Evolutionary conservation across 2,329 filamentous ascomycete species (phyloP), one percentile per base, ranked within the genome.

Genomic region (Botrytis byssoidea): DNA sequence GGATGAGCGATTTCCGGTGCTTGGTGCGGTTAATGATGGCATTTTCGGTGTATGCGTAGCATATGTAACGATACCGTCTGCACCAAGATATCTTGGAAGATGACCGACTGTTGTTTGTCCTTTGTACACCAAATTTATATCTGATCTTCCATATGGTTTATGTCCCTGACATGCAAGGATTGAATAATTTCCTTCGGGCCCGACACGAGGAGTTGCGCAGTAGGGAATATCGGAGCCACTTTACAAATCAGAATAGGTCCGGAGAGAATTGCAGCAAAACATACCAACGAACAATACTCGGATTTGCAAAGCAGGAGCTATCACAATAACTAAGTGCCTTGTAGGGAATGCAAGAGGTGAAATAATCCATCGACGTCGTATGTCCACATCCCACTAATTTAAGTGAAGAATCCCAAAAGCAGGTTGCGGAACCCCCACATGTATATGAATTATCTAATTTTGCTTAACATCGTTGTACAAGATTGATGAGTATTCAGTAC

Each of bases 341-440:
- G 44, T 72, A 76, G n/a, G 73, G 74, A 51, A 75, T 65, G n/a
- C 75, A 74, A 25, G 75, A 73, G 42, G 74, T 74, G 51, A 69
- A 72, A 70, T 74, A 76, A 51, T 76, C 29, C 16, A 76, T 73
- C 6, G 74, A 75, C 5, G 69, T 73, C 12, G 73, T 25, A 44
- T 74, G 61, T 37, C 74, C 75, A n/a, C 74, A 75, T 25, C 75
- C 74, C 16, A 76, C 73, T 20, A 74, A 63, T 37, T 65, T 65
- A 3, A 75, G 71, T 25, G 66, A 32, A 29, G 74, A 74, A 59
- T 76, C 74, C 75, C 75, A 76, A 2, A 76, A 73, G 35, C 74
- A 76, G 20, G 75, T 75, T 10, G 73, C 74, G 12, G 64, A 29
- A n/a, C 71, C 71, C 14, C 57, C 67, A 55, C 75, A 76, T 18